Base-by-base conservation (phyloP, 129 eudicot genomes). In the Erigeron canadensis region DNA sequence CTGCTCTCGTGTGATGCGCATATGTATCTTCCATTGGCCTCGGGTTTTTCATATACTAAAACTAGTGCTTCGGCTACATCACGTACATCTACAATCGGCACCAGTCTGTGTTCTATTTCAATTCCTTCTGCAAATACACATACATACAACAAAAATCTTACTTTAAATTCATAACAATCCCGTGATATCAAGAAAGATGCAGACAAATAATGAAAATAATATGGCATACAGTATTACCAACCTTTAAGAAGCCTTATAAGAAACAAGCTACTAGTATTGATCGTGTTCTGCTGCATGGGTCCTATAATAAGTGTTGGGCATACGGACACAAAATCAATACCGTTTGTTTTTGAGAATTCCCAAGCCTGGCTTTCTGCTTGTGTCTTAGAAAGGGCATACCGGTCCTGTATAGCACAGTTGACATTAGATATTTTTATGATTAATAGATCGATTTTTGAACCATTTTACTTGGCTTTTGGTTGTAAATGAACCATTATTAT, bases 11-110 rank as follows among this genome's bases (percentile, higher is more conserved):
- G 87, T n/a, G 96, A 79, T 10, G 80, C 55, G 48, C 98, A 93
- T 72, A 89, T 56, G 74, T 93, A 89, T 83, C 96, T 83, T 23
- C 96, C 96, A 76, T 87, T 83, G 18, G 96, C 91, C 63, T 92
- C 89, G 0, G 91, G 90, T 70, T 65, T 84, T 83, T 93, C 90
- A 50, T 77, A 89, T 16, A 78, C 84, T 64, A 93, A 61, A 4
- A 75, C 17, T 63, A 89, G 58, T 28, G 90, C 89, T 75, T 83
- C 82, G 22, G 88, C 96, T 63, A 93, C 82, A 83, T 93, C 98
- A 41, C 96, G 88, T 67, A 93, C 98, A 66, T 93, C 96, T 5
- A 93, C 90, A 19, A 89, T 71, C 70, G 22, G 8, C 19, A 88
- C 58, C 4, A 16, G 10, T 65, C 57, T 87, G 82, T 89, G 74